Evolutionary conservation across 306 rosid genomes (phyloP).

Genomic region (Elaeagnus macrophylla): DNA sequence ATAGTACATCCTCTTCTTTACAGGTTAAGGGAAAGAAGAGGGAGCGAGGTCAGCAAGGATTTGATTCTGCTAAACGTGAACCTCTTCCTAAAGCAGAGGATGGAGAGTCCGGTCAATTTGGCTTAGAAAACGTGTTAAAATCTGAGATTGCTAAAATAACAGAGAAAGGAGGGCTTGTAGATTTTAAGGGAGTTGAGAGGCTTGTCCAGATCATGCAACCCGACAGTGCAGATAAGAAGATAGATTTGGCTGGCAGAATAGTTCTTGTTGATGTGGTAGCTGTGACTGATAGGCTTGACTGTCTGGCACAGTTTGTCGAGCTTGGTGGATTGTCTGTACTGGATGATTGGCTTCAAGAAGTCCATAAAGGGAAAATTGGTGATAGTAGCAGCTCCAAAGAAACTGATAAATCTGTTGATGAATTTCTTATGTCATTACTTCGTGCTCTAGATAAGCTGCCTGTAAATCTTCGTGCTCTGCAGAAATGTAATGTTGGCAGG

Average conservation of each 20-base stretch:
- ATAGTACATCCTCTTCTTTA: slow-evolving; percentile 52
- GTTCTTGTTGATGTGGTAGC: slow-evolving; percentile 73
- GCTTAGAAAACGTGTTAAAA: slow-evolving; percentile 50
- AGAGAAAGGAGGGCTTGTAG: slow-evolving; percentile 78
- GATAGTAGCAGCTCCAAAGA: slow-evolving; percentile 48
- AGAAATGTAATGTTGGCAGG: slow-evolving; percentile 77
- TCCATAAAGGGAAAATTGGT: slow-evolving; percentile 68
- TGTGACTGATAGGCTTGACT: slow-evolving; percentile 62
- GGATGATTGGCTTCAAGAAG: slow-evolving; percentile 93
- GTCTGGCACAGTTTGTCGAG: slow-evolving; percentile 66
- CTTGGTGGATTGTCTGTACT: slow-evolving; percentile 64
- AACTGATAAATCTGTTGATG: slow-evolving; percentile 66
- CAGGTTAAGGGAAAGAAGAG: slow-evolving; percentile 78
- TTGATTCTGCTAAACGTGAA: slow-evolving; percentile 67
- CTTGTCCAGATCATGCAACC: slow-evolving; percentile 71
- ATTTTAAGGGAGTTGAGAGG: slow-evolving; percentile 63
- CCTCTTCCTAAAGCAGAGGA: slow-evolving; percentile 49
- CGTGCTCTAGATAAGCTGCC: slow-evolving; percentile 91
- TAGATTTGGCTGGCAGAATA: slow-evolving; percentile 65
- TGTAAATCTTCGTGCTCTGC: slow-evolving; percentile 71
- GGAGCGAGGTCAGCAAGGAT: slow-evolving; percentile 69
- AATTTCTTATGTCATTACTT: slow-evolving; percentile 70
- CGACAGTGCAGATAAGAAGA: slow-evolving; percentile 55
- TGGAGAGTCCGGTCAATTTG: slow-evolving; percentile 59
- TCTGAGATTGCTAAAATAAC: slow-evolving; percentile 72